Evolutionary conservation across 352 stramenopile species (phyloP).

Genomic region (Pythium biforme): DNA sequence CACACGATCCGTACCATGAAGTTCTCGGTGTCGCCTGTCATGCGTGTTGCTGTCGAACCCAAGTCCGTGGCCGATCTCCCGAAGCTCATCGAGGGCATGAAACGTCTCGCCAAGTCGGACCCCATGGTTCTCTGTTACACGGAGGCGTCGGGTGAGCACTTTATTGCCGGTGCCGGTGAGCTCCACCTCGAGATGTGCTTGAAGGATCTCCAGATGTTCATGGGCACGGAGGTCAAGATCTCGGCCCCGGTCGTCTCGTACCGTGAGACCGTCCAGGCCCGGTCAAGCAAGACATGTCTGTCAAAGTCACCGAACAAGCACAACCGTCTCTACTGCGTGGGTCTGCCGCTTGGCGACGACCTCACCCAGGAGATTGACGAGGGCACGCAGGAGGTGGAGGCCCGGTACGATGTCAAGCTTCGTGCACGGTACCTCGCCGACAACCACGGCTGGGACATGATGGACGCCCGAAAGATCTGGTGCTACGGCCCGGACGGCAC

Average conservation of each 20-base stretch:
- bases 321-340: slow-evolving; percentile 99
- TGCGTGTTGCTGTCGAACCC: slow-evolving; percentile 98
- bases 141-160: slow-evolving; percentile 99
- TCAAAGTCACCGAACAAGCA: slow-evolving; percentile 99
- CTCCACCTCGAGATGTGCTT: slow-evolving; percentile 99
- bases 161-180: slow-evolving; percentile 99
- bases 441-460: slow-evolving; percentile 97
- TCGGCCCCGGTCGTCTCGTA: slow-evolving; percentile 99
- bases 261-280: slow-evolving; percentile 97
- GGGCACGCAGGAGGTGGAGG: slow-evolving; percentile 89
- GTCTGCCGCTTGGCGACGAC: slow-evolving; percentile 89
- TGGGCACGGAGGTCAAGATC: slow-evolving; percentile 98
- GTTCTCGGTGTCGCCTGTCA: slow-evolving; percentile 99
- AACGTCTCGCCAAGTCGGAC: slow-evolving; percentile 99
- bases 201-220: slow-evolving; percentile 99
- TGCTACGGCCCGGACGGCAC: slow-evolving; percentile 98
- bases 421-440: slow-evolving; percentile 97
- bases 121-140: slow-evolving; percentile 99
- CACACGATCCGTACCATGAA: slow-evolving; percentile 99
- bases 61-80: slow-evolving; percentile 99
- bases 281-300: slow-evolving; percentile 95
- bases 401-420: slow-evolving; percentile 95
- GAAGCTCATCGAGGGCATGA: slow-evolving; percentile 99
- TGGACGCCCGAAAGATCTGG: slow-evolving; percentile 99
- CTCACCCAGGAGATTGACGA: slow-evolving; percentile 97